Base-by-base conservation (phyloP, 495 filamentous ascomycete species). In the Daldinia vernicosa region DNA sequence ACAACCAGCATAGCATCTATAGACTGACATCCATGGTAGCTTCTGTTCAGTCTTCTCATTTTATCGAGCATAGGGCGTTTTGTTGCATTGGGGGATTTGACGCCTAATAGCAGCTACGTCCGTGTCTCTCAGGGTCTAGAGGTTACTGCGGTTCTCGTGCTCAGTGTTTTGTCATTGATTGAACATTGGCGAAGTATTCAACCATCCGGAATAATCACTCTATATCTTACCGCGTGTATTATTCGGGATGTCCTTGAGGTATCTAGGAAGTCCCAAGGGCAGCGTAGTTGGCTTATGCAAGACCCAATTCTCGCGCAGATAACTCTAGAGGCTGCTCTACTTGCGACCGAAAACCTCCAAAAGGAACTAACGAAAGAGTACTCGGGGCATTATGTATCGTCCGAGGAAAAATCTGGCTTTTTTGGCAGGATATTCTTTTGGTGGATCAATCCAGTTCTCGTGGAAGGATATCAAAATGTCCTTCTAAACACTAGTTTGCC, bases 361-460 rank as follows among this genome's bases (percentile, higher is more conserved):
- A 47, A 60, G 75, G 12, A 76, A 79, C 43, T 83, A 77, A 59
- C 67, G 45, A 19, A 66, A 66, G n/a, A 57, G 28, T 27, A 76
- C 37, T 79, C 82, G 0, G 83, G 82, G 0, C 83, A 82, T 50
- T 83, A 88, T 65, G 27, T 43, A 58, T 82, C 84, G 1, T 83
- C 82, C 0, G 84, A 83, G 53, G 84, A 89, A 8, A 79, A 82
- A 17, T 83, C 81, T 45, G 83, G 81, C 51, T 70, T 79, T 6
- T 54, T 83, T 2, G 60, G 72, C 30, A 77, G 78, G 57, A 74
- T 75, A 0, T 79, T 91, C 11, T 90, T 92, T 70, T 85, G 76
- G 77, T 92, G 90, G 90, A 79, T 91, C 53, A 88, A 88, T 64
- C 80, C 81, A 0, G 67, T 91, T 27, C 86, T 92, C 53, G 71